Conservation (phyloP, 1,284 basidiomycete genomes). For the Irpex lacteus region DNA sequence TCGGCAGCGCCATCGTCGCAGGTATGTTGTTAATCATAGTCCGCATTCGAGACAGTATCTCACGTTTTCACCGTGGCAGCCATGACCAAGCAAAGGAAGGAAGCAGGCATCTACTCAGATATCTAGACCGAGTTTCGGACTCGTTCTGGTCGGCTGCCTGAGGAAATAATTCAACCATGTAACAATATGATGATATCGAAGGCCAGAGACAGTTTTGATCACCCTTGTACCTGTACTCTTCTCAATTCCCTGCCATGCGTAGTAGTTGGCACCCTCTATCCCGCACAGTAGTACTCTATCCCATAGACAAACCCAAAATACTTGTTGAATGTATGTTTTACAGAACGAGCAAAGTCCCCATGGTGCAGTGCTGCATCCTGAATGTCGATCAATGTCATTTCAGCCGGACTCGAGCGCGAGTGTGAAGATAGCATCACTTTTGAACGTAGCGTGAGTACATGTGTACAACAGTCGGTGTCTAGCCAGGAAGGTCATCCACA, state of each 20-base stretch:
- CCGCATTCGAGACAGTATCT: background rate
- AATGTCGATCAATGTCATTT: no score
- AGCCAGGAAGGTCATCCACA: no score
- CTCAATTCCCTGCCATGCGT: background rate
- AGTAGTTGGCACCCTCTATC: background rate
- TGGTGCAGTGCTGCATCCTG: no score
- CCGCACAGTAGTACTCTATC: background rate
- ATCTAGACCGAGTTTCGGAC: conserved; percentile 21
- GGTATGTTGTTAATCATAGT: conserved; percentile 44
- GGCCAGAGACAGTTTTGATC: background rate
- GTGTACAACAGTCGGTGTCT: no score
- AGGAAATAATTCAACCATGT: background rate
- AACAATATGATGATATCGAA: background rate
- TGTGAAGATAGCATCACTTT: no score
- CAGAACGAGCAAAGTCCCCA: no score
- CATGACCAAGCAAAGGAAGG: conserved; percentile 63
- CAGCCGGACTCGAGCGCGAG: no score
- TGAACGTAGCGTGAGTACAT: no score
- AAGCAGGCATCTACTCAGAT: conserved; percentile 38
- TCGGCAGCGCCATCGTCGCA: conserved; percentile 95
- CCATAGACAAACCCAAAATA: background rate
- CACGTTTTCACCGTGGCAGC: conserved; percentile 30
- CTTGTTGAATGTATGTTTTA: background rate
- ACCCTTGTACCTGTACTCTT: conserved; percentile 6
- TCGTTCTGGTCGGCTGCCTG: background rate